Evolutionary conservation across 1,284 basidiomycete genomes (phyloP), one percentile per base, ranked within the genome.

Genomic region (Irpex lacteus): DNA sequence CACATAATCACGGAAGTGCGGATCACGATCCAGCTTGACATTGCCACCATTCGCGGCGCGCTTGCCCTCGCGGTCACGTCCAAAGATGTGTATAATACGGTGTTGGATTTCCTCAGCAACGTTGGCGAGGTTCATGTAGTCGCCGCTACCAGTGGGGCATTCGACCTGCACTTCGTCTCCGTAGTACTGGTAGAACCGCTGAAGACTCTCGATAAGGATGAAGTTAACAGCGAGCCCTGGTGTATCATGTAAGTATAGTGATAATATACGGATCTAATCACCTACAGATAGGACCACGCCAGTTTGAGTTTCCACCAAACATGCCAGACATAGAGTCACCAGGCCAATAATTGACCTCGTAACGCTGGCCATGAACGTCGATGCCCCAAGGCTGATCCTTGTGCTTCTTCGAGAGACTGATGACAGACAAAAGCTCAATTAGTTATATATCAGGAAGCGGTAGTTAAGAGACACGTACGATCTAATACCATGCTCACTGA

Each of bases 231-330:
- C 95, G 59, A 98, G 86, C 97, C 96, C 89, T 88, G 66, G 49
- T 44, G 2, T 21, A 15, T 50, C 13, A 37, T 7, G 54, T 34
- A 15, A 50, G 38, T 34, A 36, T 36, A 34, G 9, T 18, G 9
- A 56, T 34, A 2, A 19, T 8, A 7, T 11, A 36, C 13, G 3
- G 13, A 3, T 5, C 11, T 11, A 18, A 11, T 8, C 15, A 52
- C 83, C 78, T 71, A 90, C 91, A 92, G 65, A 92, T 91, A 4
- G 90, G 90, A 13, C 90, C 91, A 74, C 96, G 85, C 96, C 96
- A 98, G 76, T 99, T 98, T 19, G 94, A 96, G 77, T 98, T 98
- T 37, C 96, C 96, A 62, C 98, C 97, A 76, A 98, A 98, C 97
- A 99, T 99, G 64, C 95, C 96, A 38, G 94, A 96, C 73, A 87